Evolutionary conservation across 768 basidiomycete species (phyloP).

Genomic region (Lactifluus hygrophoroides): DNA sequence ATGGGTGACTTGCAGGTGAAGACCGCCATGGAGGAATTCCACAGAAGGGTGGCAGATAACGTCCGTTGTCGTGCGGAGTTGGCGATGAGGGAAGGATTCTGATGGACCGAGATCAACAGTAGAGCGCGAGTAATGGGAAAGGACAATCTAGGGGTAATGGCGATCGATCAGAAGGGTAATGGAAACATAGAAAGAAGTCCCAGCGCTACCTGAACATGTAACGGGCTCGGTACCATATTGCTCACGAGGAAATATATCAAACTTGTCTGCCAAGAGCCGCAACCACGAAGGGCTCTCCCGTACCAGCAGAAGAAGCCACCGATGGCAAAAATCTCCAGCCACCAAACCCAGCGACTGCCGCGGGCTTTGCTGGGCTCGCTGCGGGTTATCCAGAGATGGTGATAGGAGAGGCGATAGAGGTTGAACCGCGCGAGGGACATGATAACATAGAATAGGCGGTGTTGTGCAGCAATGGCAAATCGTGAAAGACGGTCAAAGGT

Average conservation of each 20-base stretch:
- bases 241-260: slow-evolving; percentile 75
- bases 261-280: slow-evolving; percentile 61
- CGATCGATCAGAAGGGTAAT: background rate
- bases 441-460: slow-evolving; percentile 87
- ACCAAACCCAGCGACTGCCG: slow-evolving; percentile 72
- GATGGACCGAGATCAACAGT: slow-evolving; percentile 82
- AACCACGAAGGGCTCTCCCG: slow-evolving; percentile 54
- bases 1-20: slow-evolving; percentile 95
- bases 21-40: slow-evolving; percentile 91
- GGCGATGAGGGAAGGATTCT: slow-evolving; percentile 90
- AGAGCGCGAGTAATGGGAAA: slow-evolving; percentile 96
- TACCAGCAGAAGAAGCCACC: slow-evolving; percentile 91
- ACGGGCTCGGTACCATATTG: slow-evolving; percentile 78
- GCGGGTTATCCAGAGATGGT: slow-evolving; percentile 57
- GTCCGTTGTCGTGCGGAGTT: slow-evolving; percentile 95
- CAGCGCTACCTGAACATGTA: slow-evolving; percentile 80
- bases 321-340: slow-evolving; percentile 66
- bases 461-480: slow-evolving; percentile 67
- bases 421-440: slow-evolving; percentile 92
- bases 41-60: slow-evolving; percentile 80
- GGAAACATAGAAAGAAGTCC: background rate
- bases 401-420: slow-evolving; percentile 83
- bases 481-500: slow-evolving; percentile 62
- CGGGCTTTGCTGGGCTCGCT: slow-evolving; percentile 53
- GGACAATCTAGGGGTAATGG: slow-evolving; percentile 59